Evolutionary conservation across 2,329 filamentous ascomycete genomes (phyloP).

Genomic region (Colletotrichum tamarilloi): DNA sequence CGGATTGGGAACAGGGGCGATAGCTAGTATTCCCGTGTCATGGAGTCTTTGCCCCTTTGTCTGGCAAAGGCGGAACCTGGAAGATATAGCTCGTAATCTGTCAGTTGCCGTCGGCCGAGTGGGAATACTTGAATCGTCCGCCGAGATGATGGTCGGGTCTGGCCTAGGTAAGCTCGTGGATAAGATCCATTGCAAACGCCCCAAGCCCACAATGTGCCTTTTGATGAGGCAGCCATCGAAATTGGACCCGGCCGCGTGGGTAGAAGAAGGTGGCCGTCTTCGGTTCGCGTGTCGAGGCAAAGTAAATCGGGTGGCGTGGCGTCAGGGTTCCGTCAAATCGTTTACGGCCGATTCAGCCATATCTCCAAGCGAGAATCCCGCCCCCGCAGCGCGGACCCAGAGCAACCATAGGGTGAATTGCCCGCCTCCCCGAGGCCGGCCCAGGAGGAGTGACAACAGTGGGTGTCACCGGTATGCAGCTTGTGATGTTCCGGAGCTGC

Average conservation of each 20-base stretch:
- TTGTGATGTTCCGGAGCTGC: conserved; percentile 16
- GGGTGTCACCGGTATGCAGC: conserved; percentile 22
- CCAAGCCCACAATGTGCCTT: not conserved
- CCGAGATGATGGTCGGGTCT: conserved; percentile 8
- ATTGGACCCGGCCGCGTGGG: conserved; percentile 13
- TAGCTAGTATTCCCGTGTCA: not conserved
- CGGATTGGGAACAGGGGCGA: not conserved
- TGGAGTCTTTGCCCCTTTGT: not conserved
- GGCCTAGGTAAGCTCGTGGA: conserved; percentile 13
- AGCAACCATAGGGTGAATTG: not conserved
- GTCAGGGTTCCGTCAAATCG: conserved; percentile 25
- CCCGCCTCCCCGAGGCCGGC: conserved; percentile 6
- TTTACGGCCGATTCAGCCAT: conserved; percentile 28
- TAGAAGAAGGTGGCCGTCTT: conserved; percentile 15
- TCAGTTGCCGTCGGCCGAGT: conserved; percentile 15
- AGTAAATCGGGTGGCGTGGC: conserved; percentile 28
- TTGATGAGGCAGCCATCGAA: conserved; percentile 9
- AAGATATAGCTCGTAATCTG: not conserved
- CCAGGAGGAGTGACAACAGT: not conserved
- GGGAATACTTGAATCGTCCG: not conserved
- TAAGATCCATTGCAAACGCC: not conserved
- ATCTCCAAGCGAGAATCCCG: conserved; percentile 13
- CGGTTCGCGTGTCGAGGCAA: conserved; percentile 24
- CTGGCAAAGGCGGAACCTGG: not conserved
- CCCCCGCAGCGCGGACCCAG: conserved; percentile 1